Base-by-base conservation (phyloP, 345 rosid species). In the Hibiscus tridactylites region DNA sequence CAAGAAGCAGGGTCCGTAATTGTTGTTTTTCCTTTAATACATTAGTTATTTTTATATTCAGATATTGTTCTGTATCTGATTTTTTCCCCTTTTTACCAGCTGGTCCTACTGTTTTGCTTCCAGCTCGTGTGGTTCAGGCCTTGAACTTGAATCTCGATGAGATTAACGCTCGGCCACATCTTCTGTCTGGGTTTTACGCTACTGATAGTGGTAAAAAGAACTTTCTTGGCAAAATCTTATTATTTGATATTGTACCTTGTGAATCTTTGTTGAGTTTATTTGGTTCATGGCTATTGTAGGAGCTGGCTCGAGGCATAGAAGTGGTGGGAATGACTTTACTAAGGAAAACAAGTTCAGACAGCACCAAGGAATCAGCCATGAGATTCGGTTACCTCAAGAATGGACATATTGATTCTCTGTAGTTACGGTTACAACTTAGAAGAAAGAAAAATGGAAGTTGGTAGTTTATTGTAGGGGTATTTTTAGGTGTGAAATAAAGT, bases 121-220 rank as follows among this genome's bases (percentile, higher is more conserved):
- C 97, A 26, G 91, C 87, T 17, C 87, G 81, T 78, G 88, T 91
- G 70, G 87, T 87, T 31, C 88, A 87, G 71, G 94, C 93, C 11
- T 71, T 93, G 77, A 88, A 89, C 71, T 62, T 86, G 77, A 90
- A 91, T 70, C 33, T 83, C 50, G 84, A 82, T 3, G 86, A 82
- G 4, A 56, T 80, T 53, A 79, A 78, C 35, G 76, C 11, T 16
- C 82, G 75, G 69, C 74, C 80, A 0, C 83, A 71, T 37, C 29
- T 71, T 33, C 83, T 71, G 37, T 62, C 83, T 59, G 85, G 87
- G 15, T 50, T 63, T 49, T 73, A 74, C 49, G 79, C 37, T 5
- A 16, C 74, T 2, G 83, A 72, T 3, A 15, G 50, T 39, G 72
- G 84, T 81, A 39, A 71, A 35, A 66, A 35, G 31, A 9, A 35